These are phyloP conservation scores for Groenewaldozyma tartarivorans DNA, from an alignment of 805 yeast species.

Conservation along the genomic window DNA sequence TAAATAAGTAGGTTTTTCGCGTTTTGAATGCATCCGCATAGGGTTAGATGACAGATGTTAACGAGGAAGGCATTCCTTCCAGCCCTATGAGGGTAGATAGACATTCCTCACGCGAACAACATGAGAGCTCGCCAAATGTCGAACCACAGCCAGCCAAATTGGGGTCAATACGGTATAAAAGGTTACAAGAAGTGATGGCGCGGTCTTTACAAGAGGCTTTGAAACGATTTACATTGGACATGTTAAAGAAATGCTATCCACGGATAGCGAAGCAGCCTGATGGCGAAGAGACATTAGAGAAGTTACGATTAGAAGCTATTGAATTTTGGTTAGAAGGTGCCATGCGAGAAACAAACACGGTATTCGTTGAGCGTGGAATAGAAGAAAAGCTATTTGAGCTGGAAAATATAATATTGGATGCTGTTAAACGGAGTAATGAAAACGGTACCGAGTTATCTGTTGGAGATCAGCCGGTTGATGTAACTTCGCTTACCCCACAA, in stretches of 20 bases:
- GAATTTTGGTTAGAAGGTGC: constrained; percentile 42
- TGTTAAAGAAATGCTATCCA: constrained; percentile 47
- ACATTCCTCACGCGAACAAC: no score
- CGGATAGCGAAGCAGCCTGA: constrained; percentile 36
- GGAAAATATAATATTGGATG: constrained; percentile 31
- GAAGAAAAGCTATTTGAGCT: constrained; percentile 30
- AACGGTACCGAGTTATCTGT: constrained; percentile 1
- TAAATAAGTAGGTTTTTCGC: no score
- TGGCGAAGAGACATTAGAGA: constrained; percentile 36
- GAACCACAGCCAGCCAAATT: no score
- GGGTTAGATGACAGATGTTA: no score
- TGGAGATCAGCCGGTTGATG: constrained; percentile 14
- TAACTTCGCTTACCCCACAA: constrained; percentile 24
- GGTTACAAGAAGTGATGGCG: constrained; percentile 41
- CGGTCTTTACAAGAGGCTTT: constrained; percentile 49
- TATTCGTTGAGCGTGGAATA: constrained; percentile 38
- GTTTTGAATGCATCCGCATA: no score
- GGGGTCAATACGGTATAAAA: constrained; percentile 42
- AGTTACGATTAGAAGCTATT: constrained; percentile 44
- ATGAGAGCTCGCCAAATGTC: no score
- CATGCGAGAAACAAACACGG: constrained; percentile 42
- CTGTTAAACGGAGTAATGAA: constrained; percentile 21
- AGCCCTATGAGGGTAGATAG: no score
- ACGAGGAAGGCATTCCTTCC: no score
- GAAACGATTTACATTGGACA: constrained; percentile 41